Percentiles rank a stretch among this genome's conserved stretches.
Evolutionary conservation across 1,284 basidiomycete species (phyloP).

Genomic region (Pseudozyma sp.): DNA sequence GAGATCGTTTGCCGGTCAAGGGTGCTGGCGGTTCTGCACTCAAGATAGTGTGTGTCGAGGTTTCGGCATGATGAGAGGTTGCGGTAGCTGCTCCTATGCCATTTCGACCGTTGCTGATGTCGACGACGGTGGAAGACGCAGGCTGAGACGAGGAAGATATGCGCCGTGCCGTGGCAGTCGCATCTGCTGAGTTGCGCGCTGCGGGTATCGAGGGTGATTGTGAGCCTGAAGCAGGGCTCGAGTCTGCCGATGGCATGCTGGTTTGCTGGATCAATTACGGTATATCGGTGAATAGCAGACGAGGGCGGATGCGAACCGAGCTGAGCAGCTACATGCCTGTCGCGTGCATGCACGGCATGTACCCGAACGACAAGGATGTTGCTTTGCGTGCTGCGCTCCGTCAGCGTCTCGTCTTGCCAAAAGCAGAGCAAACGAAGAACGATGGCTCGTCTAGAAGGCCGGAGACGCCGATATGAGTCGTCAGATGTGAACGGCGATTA

Average conservation of each 20-base stretch:
- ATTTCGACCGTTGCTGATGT: neutral
- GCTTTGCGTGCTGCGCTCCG: too few relatives aligned
- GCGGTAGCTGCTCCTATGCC: neutral
- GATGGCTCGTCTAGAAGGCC: too few relatives aligned
- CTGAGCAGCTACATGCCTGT: neutral
- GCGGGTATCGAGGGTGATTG: neutral
- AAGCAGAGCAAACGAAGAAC: too few relatives aligned
- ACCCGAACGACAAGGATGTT: neutral
- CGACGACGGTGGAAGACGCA: neutral
- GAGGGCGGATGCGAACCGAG: too few relatives aligned
- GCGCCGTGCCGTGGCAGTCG: neutral
- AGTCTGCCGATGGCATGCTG: neutral
- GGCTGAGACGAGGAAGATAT: slow-evolving; percentile 1
- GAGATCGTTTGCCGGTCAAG: slow-evolving; percentile 30
- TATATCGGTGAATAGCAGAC: neutral
- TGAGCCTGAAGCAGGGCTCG: slow-evolving; percentile 7
- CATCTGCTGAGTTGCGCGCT: neutral
- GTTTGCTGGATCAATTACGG: neutral
- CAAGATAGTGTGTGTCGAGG: neutral
- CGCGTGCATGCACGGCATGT: slow-evolving; percentile 1
- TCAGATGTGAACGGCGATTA: neutral
- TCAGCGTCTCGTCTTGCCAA: too few relatives aligned
- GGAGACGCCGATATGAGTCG: neutral
- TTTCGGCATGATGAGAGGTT: slow-evolving; percentile 3
- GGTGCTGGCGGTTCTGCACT: slow-evolving; percentile 3